Base-by-base conservation (phyloP, 2,329 filamentous ascomycete genomes). In the Ustulina deusta region DNA sequence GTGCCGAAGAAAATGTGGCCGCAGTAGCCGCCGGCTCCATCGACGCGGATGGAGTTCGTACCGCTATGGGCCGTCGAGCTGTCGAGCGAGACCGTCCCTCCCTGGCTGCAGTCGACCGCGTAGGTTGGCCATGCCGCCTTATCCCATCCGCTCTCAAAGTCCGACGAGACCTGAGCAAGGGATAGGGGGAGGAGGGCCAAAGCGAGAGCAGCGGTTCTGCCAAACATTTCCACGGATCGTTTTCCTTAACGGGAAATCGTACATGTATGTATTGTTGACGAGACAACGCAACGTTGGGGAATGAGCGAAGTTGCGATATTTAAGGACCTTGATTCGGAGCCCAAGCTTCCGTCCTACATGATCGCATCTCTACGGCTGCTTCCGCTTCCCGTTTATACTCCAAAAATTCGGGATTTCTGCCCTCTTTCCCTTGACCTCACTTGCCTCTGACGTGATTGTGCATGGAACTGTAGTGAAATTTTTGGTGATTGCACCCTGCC, bases 1-100 rank as follows among this genome's bases (percentile, higher is more conserved):
- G 87, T 89, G 66, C 87, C 87, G 65, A 90, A 85, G 78, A 89
- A 89, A 52, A 88, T 85, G 74, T 90, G 87, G 27, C 85, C 85
- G 63, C 85, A 87, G 76, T 83, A 87, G 4, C 85, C 85, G 48
- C 84, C 84, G 0, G 83, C 83, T 49, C 85, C 84, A 52, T 81
- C 83, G 20, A 87, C 86, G 52, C 81, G 81, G 4, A 87, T 81
- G 0, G 84, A 88, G 75, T 86, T 87, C 73, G 79, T 84, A 48
- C 86, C 87, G 65, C 82, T 87, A 73, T 89, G 85, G 0, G 85
- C 86, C 0, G 81, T 86, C 44, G 86, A 80, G 70, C 78, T 88
- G 73, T 89, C 87, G 13, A 90, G 85, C 1, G 78, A 81, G 61
- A 89, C 82, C 65, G 80, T 84, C 42, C 87, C 87, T 54, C 87